Base-by-base conservation (phyloP, 495 filamentous ascomycete species). In the Friedmanniomyces simplex region DNA sequence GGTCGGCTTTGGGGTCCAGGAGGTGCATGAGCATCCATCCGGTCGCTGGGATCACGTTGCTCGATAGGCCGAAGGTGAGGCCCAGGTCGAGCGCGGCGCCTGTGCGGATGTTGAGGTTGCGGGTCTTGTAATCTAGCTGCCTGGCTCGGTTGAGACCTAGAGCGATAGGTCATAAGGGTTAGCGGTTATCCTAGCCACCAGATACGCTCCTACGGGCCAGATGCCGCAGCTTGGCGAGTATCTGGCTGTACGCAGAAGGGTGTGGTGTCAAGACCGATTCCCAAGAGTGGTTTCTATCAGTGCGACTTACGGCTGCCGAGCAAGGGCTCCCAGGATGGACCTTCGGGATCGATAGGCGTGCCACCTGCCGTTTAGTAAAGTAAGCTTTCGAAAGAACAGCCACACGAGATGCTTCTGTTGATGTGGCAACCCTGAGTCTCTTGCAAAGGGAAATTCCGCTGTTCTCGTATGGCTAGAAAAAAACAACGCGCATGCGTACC, bases 21-120 rank as follows among this genome's bases (percentile, higher is more conserved):
- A 67, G 47, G 39, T 65, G 57, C 62, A 67, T 62, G 5, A 67
- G 26, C 59, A 65, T 65, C 62, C 63, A 67, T 1, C 59, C 59
- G 0, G 65, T 55, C 3, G 63, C 59, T 26, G 65, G 62, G 26
- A 67, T 65, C 10, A 55, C 51, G 37, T 67, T 67, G 54, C 59
- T 62, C 1, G 50, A 43, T 11, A 65, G 52, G 18, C 51, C 65
- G 36, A 67, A 67, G 21, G 55, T 45, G 22, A 67, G 50, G 39
- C 65, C 65, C 2, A 67, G 43, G 48, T 67, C 65, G 14, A 65
- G 22, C 0, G 37, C 45, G 14, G 58, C 63, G 13, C 47, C n/a
- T n/a, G 54, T 26, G 8, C 57, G 37, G n/a, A 41, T 20, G 20
- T 42, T 55, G n/a, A 67, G 36, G 2, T 58, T 54, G 12, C 51